Conservation (phyloP, 805 yeast species). For the Blastobotrys mokoenaii region DNA sequence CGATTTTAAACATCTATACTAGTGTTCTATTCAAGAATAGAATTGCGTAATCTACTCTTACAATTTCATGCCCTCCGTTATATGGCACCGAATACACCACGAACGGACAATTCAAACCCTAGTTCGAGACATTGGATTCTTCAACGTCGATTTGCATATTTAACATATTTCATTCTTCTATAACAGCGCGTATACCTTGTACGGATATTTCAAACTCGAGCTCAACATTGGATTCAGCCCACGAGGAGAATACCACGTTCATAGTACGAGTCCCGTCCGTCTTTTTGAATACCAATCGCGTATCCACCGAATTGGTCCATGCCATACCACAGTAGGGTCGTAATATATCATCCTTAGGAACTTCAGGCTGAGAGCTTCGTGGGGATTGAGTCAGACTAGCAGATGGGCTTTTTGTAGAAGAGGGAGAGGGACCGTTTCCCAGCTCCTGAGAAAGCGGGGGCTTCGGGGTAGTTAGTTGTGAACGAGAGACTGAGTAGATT, state of each 20-base stretch:
- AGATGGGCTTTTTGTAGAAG: background rate
- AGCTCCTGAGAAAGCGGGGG: background rate
- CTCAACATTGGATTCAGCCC: constrained; percentile 10
- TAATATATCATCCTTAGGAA: background rate
- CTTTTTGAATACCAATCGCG: constrained; percentile 34
- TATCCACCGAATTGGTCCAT: constrained; percentile 46
- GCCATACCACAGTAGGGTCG: constrained; percentile 26
- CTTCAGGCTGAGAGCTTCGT: background rate
- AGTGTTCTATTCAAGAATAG: too few species aligned
- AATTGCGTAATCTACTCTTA: too few species aligned
- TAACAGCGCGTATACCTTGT: background rate
- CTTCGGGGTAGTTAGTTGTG: too few species aligned
- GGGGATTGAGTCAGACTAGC: background rate
- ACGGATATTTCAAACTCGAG: too few species aligned
- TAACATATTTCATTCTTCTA: background rate
- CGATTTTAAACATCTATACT: too few species aligned
- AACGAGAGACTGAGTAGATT: background rate
- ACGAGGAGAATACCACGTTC: constrained; percentile 36
- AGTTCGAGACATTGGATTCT: too few species aligned
- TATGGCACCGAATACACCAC: too few species aligned
- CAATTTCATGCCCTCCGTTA: too few species aligned
- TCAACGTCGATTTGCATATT: too few species aligned
- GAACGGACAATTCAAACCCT: too few species aligned
- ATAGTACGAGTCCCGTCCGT: constrained; percentile 26
- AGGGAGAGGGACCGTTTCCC: background rate